Evolutionary conservation across 768 basidiomycete genomes (phyloP), one percentile per base, ranked within the genome.

Genomic region (Porphyrellus cyaneotinctus): DNA sequence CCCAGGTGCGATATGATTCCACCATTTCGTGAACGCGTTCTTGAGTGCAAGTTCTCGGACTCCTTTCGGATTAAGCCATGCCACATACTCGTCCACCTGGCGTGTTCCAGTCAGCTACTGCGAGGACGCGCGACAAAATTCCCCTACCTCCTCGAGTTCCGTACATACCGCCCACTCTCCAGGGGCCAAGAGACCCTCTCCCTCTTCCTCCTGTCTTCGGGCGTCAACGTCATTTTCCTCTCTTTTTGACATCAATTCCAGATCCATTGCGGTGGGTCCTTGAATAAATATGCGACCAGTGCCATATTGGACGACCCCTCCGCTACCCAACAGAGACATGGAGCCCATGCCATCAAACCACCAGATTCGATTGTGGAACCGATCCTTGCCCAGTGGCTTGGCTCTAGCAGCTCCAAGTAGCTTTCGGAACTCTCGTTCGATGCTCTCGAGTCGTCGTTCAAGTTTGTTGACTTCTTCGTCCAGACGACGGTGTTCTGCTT

Each of bases 281-380:
- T 99, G 97, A 26, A 99, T 70, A 67, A 97, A 97, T 43, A 99
- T 64, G 47, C 95, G 76, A 6, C 94, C 97, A 18, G 93, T 85
- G 11, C 93, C 92, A 63, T 91, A 95, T 67, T 87, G 80, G 26
- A 87, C 80, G 26, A 84, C 80, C 4, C 88, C 89, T 15, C 89
- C 89, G 57, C 82, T 84, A 36, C 85, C 87, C 52, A 92, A 75
- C 47, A 95, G 71, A 41, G 87, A 84, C 43, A 85, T 86, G 6
- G 86, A 84, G 8, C 95, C 95, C 78, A 94, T 81, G 11, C 95
- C 95, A 70, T 99, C 95, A 66, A 97, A 91, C 95, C 95, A 99
- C 95, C 95, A 99, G 53, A 97, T 77, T 30, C 91, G 84, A 66
- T 97, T 95, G 64, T 90, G 88, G 71, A 97, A 99, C 48, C 97